Evolutionary conservation across 352 stramenopile genomes (phyloP).

Genomic region (Phytophthora meadii): DNA sequence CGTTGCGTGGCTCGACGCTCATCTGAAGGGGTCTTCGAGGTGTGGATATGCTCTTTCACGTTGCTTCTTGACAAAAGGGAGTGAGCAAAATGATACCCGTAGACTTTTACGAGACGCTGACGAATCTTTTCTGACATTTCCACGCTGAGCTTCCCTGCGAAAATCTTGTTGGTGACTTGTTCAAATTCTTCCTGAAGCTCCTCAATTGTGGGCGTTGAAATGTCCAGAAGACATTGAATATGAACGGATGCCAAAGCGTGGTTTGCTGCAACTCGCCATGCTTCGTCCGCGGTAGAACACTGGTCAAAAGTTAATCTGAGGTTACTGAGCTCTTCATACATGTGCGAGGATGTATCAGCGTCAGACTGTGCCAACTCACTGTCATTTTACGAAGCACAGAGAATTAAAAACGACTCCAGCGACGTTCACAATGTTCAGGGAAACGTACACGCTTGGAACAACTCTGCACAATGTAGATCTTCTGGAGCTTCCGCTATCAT

Average conservation of each 20-base stretch:
- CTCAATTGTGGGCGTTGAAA: background rate
- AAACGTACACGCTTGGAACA: conserved; percentile 42
- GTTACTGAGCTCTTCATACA: background rate
- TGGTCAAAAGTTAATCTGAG: conserved; percentile 21
- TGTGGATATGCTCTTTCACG: conserved; percentile 31
- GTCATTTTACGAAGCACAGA: conserved; percentile 10
- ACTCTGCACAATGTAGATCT: conserved; percentile 42
- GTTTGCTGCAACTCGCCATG: conserved; percentile 64
- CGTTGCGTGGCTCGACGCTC: conserved; percentile 46
- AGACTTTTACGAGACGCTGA: conserved; percentile 41
- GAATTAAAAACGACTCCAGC: background rate
- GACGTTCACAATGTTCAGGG: background rate
- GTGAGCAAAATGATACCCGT: conserved; percentile 62
- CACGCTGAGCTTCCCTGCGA: conserved; percentile 19
- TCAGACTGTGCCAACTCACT: conserved; percentile 12
- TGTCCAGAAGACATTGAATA: conserved; percentile 14
- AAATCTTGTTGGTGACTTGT: conserved; percentile 28
- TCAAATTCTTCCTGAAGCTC: conserved; percentile 30
- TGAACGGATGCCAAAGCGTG: conserved; percentile 54
- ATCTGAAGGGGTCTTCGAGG: conserved; percentile 40
- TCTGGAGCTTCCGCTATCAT: conserved; percentile 13
- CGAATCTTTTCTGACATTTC: conserved; percentile 35
- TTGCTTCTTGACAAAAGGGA: conserved; percentile 58
- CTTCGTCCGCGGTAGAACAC: conserved; percentile 41
- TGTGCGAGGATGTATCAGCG: conserved; percentile 4